Evolutionary conservation across 352 stramenopile species (phyloP).

Genomic region (Phytophthora brassicae): DNA sequence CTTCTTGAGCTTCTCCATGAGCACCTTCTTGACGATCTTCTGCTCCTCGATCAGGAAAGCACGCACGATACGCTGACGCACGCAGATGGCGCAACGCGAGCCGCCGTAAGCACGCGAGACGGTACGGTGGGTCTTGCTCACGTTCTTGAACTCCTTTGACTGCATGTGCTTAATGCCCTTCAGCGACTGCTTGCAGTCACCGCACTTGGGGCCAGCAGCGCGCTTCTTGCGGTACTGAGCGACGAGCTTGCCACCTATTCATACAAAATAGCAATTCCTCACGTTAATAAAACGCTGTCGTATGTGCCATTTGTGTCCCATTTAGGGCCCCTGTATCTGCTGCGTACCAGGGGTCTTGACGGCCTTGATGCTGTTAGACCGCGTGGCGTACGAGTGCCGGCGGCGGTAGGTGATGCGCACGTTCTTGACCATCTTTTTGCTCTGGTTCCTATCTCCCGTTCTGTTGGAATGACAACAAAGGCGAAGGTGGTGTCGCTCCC

Average conservation of each 20-base stretch:
- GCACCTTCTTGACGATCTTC: constrained; percentile 99
- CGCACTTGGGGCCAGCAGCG: constrained; percentile 93
- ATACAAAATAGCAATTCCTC: no score
- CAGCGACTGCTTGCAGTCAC: constrained; percentile 95
- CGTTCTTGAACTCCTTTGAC: constrained; percentile 78
- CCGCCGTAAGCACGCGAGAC: constrained; percentile 97
- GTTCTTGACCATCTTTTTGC: constrained; percentile 91
- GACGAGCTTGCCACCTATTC: constrained; percentile 91
- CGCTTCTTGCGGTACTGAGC: constrained; percentile 96
- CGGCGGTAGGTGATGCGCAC: constrained; percentile 94
- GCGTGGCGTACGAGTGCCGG: constrained; percentile 97
- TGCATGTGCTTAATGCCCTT: constrained; percentile 87
- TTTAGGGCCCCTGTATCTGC: not conserved
- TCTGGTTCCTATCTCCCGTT: constrained; percentile 75
- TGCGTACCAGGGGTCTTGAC: constrained; percentile 96
- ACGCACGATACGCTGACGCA: constrained; percentile 96
- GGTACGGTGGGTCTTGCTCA: constrained; percentile 91
- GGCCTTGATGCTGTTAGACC: constrained; percentile 92
- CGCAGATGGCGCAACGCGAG: constrained; percentile 91
- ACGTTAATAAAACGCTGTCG: not conserved
- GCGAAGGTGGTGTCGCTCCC: constrained; percentile 14
- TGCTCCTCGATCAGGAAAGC: constrained; percentile 99
- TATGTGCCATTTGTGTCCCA: no score
- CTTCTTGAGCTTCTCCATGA: constrained; percentile 94
- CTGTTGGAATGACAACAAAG: constrained; percentile 52